Evolutionary conservation across 176 grass and related monocot genomes (phyloP).

Genomic region (Coix lacrymajobi): DNA sequence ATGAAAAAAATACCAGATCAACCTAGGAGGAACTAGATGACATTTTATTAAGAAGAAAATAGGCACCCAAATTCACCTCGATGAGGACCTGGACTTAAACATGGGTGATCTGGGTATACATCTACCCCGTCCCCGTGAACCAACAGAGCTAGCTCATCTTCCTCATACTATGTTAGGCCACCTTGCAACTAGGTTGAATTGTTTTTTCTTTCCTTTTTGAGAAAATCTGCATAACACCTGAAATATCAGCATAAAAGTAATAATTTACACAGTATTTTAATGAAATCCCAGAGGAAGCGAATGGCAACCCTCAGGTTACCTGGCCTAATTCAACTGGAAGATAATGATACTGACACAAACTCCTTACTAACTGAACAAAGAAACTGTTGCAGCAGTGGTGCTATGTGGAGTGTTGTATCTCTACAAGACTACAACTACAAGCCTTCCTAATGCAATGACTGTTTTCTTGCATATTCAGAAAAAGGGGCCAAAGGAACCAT

Average conservation of each 20-base stretch:
- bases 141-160: neutral
- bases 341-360: neutral
- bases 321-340: neutral
- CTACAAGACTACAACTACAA: neutral
- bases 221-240: neutral
- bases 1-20: neutral
- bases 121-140: neutral
- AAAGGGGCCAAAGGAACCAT: neutral
- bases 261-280: neutral
- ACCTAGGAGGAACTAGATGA: neutral
- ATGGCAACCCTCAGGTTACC: neutral
- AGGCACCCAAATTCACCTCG: neutral
- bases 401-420: neutral
- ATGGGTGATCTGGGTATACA: neutral
- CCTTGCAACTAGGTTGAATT: constrained; percentile 15
- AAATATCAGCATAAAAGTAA: neutral
- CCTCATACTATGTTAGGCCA: neutral
- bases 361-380: neutral
- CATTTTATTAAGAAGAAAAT: neutral
- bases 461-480: neutral
- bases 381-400: neutral
- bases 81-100: neutral
- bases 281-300: neutral
- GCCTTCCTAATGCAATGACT: neutral
- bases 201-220: neutral